phyloP scores from a whole-genome alignment of 306 rosid species.

The Pyrus communis region DNA sequence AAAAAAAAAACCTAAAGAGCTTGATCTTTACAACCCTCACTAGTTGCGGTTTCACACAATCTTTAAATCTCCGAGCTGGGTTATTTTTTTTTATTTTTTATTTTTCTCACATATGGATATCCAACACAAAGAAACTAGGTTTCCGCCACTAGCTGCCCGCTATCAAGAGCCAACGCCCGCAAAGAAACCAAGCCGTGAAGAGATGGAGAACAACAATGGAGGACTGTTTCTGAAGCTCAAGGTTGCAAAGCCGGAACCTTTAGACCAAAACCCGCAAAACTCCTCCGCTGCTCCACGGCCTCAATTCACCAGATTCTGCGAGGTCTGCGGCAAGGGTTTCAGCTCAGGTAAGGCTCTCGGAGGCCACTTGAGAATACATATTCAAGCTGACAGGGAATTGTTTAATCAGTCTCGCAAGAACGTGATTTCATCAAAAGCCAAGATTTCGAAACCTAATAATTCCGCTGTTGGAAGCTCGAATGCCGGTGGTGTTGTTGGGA shows the following conservation, averaged over 20 bases:
- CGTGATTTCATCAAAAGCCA: not conserved
- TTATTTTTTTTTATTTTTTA: not conserved
- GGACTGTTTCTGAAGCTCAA: constrained; percentile 10
- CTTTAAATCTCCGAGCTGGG: not conserved
- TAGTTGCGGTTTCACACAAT: not conserved
- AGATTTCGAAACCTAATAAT: not conserved
- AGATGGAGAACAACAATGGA: not conserved
- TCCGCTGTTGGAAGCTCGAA: not conserved
- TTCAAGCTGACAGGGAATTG: not conserved
- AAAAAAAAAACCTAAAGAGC: not conserved
- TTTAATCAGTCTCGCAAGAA: not conserved
- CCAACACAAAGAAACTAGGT: not conserved
- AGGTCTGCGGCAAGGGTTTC: constrained; percentile 24
- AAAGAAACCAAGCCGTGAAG: not conserved
- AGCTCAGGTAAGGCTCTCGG: constrained; percentile 41
- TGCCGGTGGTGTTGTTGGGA: not conserved
- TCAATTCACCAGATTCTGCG: constrained; percentile 1
- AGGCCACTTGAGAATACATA: constrained; percentile 51
- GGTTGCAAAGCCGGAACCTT: constrained; percentile 7
- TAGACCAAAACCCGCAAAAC: not conserved
- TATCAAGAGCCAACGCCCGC: not conserved
- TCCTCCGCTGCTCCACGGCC: not conserved
- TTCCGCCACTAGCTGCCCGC: not conserved
- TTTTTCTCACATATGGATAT: not conserved
- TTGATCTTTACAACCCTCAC: not conserved